Percentiles rank a stretch among this genome's conserved stretches.
Evolutionary conservation across 139 green algal genomes (phyloP).

Genomic region (Chlorella ohadii): DNA sequence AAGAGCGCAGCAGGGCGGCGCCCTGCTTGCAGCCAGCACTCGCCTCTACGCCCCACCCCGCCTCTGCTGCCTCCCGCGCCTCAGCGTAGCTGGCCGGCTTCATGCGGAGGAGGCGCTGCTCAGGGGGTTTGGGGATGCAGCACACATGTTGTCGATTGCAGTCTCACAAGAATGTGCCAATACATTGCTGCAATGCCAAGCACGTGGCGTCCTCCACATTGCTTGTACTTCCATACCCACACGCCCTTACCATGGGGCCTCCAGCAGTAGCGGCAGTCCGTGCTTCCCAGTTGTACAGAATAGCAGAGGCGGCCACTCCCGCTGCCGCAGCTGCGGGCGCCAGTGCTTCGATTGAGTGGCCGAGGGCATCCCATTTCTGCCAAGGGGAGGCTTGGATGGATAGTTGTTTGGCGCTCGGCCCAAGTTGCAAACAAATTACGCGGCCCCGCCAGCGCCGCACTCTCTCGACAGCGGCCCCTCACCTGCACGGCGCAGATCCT

Average conservation of each 20-base stretch:
- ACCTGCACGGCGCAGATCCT: neutral
- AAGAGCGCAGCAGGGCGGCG: neutral
- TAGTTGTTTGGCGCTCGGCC: too few relatives aligned
- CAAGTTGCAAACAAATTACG: neutral
- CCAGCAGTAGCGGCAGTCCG: neutral
- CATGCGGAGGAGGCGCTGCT: constrained; percentile 17
- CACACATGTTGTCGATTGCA: too few relatives aligned
- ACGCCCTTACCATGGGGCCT: neutral
- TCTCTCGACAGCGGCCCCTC: neutral
- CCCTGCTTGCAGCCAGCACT: neutral
- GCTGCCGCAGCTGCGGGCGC: neutral
- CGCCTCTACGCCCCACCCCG: constrained; percentile 9
- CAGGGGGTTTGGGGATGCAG: too few relatives aligned
- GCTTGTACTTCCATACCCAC: too few relatives aligned
- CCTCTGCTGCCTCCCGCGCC: neutral
- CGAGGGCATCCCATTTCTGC: constrained; percentile 6
- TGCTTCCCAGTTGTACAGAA: constrained; percentile 1
- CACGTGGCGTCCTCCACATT: too few relatives aligned
- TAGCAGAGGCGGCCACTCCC: neutral
- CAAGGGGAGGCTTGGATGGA: too few relatives aligned
- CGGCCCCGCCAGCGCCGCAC: neutral
- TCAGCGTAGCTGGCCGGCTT: neutral
- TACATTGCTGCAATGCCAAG: too few relatives aligned
- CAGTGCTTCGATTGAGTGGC: neutral
- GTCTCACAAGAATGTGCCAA: too few relatives aligned